These are phyloP conservation scores for Debaryomyces nepalensis DNA, from an alignment of 1,139 yeast genomes.

Conservation along the genomic window DNA sequence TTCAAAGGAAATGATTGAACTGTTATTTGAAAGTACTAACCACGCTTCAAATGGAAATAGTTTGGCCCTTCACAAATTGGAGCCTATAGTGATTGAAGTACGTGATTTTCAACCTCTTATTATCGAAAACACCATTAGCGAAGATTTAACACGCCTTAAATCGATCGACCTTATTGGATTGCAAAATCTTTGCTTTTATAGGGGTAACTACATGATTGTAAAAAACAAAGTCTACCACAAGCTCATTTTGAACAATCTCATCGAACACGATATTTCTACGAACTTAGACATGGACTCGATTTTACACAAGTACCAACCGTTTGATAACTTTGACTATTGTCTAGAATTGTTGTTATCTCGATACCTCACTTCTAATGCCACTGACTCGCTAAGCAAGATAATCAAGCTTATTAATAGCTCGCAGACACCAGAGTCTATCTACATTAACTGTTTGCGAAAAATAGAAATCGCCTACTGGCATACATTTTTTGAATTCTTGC, in stretches of 20 bases:
- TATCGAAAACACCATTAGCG: slow-evolving; percentile 21
- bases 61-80: slow-evolving; percentile 20
- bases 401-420: slow-evolving; percentile 35
- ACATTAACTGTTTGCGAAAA: slow-evolving; percentile 48
- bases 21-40: slow-evolving; percentile 25
- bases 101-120: slow-evolving; percentile 39
- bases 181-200: slow-evolving; percentile 31
- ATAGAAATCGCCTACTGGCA: slow-evolving; percentile 49
- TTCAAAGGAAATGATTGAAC: slow-evolving; percentile 34
- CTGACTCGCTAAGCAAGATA: slow-evolving; percentile 26
- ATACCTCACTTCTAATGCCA: slow-evolving; percentile 29
- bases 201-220: slow-evolving; percentile 23
- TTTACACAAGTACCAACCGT: slow-evolving; percentile 31
- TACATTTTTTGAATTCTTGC: slow-evolving; percentile 37
- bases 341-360: slow-evolving; percentile 46
- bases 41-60: slow-evolving; percentile 28
- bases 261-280: slow-evolving; percentile 43
- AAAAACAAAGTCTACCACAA: slow-evolving; percentile 36
- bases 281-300: slow-evolving; percentile 23
- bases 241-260: slow-evolving; percentile 42
- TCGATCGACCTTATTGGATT: slow-evolving; percentile 40
- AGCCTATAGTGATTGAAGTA: slow-evolving; percentile 35
- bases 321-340: slow-evolving; percentile 42
- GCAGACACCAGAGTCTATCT: slow-evolving; percentile 37
- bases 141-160: slow-evolving; percentile 7